These are phyloP conservation scores for Pouteria campechiana DNA, from an alignment of 179 eudicot genomes.

Conservation along the genomic window DNA sequence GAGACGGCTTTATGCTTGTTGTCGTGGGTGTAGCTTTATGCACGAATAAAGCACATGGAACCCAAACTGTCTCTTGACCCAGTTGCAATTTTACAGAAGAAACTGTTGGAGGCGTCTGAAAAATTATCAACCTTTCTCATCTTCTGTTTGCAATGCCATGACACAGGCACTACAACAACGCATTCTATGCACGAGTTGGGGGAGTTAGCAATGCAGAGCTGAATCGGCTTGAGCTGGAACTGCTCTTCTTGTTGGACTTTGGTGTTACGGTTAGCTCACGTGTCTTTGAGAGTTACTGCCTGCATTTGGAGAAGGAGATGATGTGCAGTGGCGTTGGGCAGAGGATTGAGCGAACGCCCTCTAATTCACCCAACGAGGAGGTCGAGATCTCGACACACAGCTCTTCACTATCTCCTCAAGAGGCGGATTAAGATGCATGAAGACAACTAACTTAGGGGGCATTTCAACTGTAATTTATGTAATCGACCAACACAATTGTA, in stretches of 20 bases:
- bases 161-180: constrained; percentile 79
- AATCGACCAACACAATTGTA: no score
- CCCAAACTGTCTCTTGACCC: no score
- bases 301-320: constrained; percentile 71
- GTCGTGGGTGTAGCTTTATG: no score
- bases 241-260: constrained; percentile 74
- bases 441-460: no score
- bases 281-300: constrained; percentile 79
- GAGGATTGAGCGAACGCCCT: constrained; percentile 11
- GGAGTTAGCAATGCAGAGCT: constrained; percentile 77
- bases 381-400: constrained; percentile 12
- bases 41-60: no score
- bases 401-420: constrained; percentile 19
- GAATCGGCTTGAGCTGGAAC: constrained; percentile 73
- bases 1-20: no score
- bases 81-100: no score
- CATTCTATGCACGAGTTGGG: constrained; percentile 85
- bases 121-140: no score
- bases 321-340: constrained; percentile 11
- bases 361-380: constrained; percentile 9
- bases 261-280: constrained; percentile 52
- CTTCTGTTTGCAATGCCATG: not conserved
- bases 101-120: no score
- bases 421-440: constrained; percentile 3
- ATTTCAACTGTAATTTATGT: no score